Evolutionary conservation across 495 filamentous ascomycete genomes (phyloP).

Genomic region (Annulohypoxylon nitens): DNA sequence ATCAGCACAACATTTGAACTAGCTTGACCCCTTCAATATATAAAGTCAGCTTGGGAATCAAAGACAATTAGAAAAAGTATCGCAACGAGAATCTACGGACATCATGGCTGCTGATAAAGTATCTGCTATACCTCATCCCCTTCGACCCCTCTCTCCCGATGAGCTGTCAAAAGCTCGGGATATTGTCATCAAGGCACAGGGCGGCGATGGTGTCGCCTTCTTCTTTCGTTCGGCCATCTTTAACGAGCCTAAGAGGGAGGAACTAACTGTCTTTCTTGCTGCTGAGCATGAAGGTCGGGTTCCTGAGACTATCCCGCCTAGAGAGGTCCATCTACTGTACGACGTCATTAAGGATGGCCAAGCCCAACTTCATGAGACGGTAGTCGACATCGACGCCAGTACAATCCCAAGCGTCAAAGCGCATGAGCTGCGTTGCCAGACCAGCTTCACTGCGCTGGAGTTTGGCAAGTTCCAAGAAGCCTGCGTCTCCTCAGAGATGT

Average conservation of each 20-base stretch:
- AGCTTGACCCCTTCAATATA: background rate
- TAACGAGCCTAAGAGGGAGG: slow-evolving; percentile 71
- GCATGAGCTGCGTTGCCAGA: slow-evolving; percentile 71
- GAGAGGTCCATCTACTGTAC: slow-evolving; percentile 74
- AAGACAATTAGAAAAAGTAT: slow-evolving; percentile 4
- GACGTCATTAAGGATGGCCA: slow-evolving; percentile 72
- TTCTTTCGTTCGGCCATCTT: slow-evolving; percentile 76
- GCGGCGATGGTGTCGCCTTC: slow-evolving; percentile 50
- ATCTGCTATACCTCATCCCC: slow-evolving; percentile 62
- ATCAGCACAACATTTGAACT: background rate
- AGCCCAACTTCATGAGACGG: slow-evolving; percentile 71
- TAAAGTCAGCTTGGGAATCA: background rate
- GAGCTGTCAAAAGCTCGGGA: slow-evolving; percentile 66
- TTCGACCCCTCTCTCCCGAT: slow-evolving; percentile 68
- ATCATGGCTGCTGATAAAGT: slow-evolving; percentile 41
- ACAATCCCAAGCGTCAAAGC: slow-evolving; percentile 65
- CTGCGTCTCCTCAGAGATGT: slow-evolving; percentile 71
- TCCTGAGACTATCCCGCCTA: slow-evolving; percentile 64
- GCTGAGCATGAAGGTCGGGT: slow-evolving; percentile 59
- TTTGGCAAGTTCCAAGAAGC: slow-evolving; percentile 72
- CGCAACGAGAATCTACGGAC: background rate
- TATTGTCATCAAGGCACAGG: slow-evolving; percentile 45
- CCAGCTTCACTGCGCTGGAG: slow-evolving; percentile 70
- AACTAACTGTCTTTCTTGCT: slow-evolving; percentile 60
- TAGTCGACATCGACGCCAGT: slow-evolving; percentile 69